Evolutionary conservation across 1,284 basidiomycete species (phyloP), one percentile per base, ranked within the genome.

Genomic region (Trametes sp.): DNA sequence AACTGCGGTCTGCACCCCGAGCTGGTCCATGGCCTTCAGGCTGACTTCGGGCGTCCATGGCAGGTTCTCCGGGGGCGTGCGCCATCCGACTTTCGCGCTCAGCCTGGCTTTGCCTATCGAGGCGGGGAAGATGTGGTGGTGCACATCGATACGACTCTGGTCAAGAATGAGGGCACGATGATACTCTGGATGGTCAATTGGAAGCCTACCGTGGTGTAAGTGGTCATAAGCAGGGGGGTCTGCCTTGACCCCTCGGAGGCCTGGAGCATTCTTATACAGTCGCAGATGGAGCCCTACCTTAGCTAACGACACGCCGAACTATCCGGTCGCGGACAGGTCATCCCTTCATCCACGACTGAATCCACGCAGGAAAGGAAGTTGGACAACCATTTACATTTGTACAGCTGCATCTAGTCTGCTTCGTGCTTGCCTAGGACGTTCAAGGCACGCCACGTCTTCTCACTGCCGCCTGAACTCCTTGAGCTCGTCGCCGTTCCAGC

Each of bases 111-210:
- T 78, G 45, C 67, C 72, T 67, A 84, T 73, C 48, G 79, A 75
- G 14, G 79, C 70, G 6, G 87, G 82, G 69, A 92, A 90, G 70
- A 85, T 84, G 70, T 92, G 90, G 73, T 92, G 90, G 69, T 92
- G 89, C 13, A 91, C 75, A 70, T 92, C 90, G 68, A 92, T 83
- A 61, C 83, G 81, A 16, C 61, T 44, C n/a, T 60, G n/a, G 16
- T 2, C 11, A 29, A 21, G 45, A 46, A n/a, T n/a, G 45, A 28
- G 24, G 28, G 45, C 24, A 13, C 6, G 5, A 1, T 24, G 21
- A 45, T 45, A 24, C 10, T 6, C 45, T 2, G 4, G 38, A 41
- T 6, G 38, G n/a, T n/a, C n/a, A n/a, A n/a, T n/a, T n/a, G n/a
- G n/a, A 1, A 41, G 3, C 13, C 3, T 46, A 46, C 45, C 45